Base-by-base conservation (phyloP, 2,329 filamentous ascomycete species). In the Botrytis deweyae region DNA sequence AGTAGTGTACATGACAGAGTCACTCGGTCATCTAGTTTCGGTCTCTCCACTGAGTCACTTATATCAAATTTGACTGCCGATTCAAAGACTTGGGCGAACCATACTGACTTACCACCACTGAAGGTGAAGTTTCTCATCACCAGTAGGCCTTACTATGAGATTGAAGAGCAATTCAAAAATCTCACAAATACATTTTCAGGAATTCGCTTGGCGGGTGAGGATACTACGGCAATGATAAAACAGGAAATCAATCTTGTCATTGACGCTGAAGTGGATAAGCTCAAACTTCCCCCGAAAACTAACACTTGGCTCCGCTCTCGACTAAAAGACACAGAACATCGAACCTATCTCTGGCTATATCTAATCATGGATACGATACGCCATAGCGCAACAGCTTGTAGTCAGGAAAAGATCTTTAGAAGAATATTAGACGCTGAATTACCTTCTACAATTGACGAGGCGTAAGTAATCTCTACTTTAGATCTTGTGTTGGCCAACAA, bases 221-320 rank as follows among this genome's bases (percentile, higher is more conserved):
- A 64, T 67, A 61, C 71, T 22, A 9, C 36, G 5, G 29, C 62
- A 22, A 40, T 42, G 25, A 73, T 73, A 29, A 64, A 6, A 8
- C 16, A 65, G 20, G 64, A 73, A 36, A 74, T 70, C 44, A 70
- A 74, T 16, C 66, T 72, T 4, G 70, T 73, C 1, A 64, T 74
- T 70, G 52, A 74, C 18, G 55, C 68, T 38, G 58, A 63, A 10
- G 36, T 64, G 4, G 8, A 52, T 49, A 55, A 18, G n/a, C 40
- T 46, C 5, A 14, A 49, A 2, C 63, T 66, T 8, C 18, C 40
- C 14, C 4, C 29, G 22, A 20, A 66, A 10, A 16, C 29, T 0
- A 12, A 33, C 2, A 46, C 38, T 33, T 4, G n/a, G 10, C 38
- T 46, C 4, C 40, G 38, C 29, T 14, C 25, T 10, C 40, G 63